phyloP scores from a whole-genome alignment of 768 basidiomycete genomes.

The Mrakia gelida region DNA sequence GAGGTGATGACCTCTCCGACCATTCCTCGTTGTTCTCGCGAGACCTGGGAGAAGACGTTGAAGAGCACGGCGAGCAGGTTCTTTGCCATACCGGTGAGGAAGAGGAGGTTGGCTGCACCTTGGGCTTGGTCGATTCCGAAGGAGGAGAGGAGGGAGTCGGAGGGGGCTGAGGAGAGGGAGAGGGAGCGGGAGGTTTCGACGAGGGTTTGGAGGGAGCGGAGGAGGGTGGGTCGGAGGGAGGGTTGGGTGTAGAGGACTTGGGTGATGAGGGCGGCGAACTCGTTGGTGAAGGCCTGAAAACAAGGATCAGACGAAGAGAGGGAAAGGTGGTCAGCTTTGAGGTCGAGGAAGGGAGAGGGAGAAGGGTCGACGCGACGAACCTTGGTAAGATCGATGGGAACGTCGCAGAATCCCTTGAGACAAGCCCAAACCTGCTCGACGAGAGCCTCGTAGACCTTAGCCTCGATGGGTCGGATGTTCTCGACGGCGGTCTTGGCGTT shows the following conservation, averaged over 20 bases:
- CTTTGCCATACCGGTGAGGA: slow-evolving; percentile 71
- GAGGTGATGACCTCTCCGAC: slow-evolving; percentile 81
- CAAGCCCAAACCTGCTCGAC: slow-evolving; percentile 92
- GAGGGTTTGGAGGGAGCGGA: slow-evolving; percentile 72
- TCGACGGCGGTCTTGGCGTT: slow-evolving; percentile 77
- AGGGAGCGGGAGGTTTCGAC: slow-evolving; percentile 72
- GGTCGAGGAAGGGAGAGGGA: neutral
- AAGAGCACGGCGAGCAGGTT: slow-evolving; percentile 94
- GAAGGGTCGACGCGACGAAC: slow-evolving; percentile 46
- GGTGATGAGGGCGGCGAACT: slow-evolving; percentile 83
- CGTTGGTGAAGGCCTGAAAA: slow-evolving; percentile 62
- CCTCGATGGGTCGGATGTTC: slow-evolving; percentile 55
- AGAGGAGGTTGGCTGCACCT: slow-evolving; percentile 63
- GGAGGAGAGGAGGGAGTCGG: slow-evolving; percentile 45
- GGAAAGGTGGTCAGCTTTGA: neutral
- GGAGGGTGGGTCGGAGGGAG: slow-evolving; percentile 71
- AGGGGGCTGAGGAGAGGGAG: slow-evolving; percentile 47
- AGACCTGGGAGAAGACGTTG: slow-evolving; percentile 87
- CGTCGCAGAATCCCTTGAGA: slow-evolving; percentile 83
- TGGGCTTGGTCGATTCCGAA: slow-evolving; percentile 57
- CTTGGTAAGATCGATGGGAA: slow-evolving; percentile 66
- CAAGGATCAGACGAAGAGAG: neutral
- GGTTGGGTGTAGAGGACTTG: slow-evolving; percentile 89
- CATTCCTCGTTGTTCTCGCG: slow-evolving; percentile 65
- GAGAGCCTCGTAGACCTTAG: slow-evolving; percentile 91